Evolutionary conservation across 1,139 yeast genomes (phyloP).

Genomic region (Candida sp.): DNA sequence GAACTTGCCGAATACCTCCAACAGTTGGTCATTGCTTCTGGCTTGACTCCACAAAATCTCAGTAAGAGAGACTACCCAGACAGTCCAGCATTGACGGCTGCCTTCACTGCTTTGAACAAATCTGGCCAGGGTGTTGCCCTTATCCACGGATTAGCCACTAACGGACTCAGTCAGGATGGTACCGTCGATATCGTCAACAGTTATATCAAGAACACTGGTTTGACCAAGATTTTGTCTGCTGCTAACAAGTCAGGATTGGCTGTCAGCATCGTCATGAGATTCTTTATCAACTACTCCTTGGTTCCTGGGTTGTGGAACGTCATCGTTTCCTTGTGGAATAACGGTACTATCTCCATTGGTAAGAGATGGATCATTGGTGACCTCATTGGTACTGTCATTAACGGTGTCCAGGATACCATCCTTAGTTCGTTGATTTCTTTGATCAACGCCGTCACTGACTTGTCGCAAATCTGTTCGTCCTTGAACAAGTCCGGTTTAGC

Average conservation of each 20-base stretch:
- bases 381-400: conserved; percentile 16
- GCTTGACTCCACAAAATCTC: conserved; percentile 6
- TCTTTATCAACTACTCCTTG: conserved; percentile 24
- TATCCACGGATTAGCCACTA: conserved; percentile 25
- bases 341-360: conserved; percentile 15
- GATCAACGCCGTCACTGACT: conserved; percentile 19
- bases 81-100: conserved; percentile 26
- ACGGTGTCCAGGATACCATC: conserved; percentile 12
- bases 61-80: conserved; percentile 24
- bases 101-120: conserved; percentile 29
- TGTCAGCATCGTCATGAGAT: conserved; percentile 28
- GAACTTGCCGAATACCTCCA: conserved; percentile 14
- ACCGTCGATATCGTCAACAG: conserved; percentile 24
- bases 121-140: conserved; percentile 29
- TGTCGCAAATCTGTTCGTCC: conserved; percentile 26
- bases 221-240: conserved; percentile 23
- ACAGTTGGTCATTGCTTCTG: conserved; percentile 8
- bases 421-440: conserved; percentile 15
- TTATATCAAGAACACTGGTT: conserved; percentile 25
- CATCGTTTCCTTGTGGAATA: conserved; percentile 18
- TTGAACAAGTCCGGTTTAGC: conserved; percentile 34
- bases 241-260: conserved; percentile 31
- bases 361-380: conserved; percentile 14
- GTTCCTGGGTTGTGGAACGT: conserved; percentile 25
- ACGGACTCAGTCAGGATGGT: conserved; percentile 24